A percentile compares a stretch with the other conserved stretches of the same genome.
These are phyloP conservation scores for Aspergillus panamensis DNA, from an alignment of 495 filamentous ascomycete species.

Conservation along the genomic window DNA sequence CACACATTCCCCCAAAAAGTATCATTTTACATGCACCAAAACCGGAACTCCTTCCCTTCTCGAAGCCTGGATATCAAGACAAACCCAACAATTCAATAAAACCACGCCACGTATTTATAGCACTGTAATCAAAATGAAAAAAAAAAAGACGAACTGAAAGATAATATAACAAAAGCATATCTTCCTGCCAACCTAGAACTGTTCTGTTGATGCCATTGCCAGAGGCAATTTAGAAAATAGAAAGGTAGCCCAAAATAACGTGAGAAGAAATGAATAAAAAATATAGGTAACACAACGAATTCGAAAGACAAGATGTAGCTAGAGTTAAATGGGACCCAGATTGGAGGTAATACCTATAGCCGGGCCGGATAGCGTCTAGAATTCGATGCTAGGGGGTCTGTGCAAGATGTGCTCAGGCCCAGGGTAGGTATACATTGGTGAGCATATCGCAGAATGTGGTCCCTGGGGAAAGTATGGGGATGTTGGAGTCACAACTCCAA, in stretches of 20 bases:
- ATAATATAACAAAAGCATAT: not conserved
- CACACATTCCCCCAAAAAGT: conserved; percentile 1
- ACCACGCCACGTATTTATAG: not conserved
- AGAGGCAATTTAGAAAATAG: not conserved
- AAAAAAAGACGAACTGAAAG: not conserved
- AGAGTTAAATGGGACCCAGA: not conserved
- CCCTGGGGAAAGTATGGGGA: conserved; percentile 24
- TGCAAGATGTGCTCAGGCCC: conserved; percentile 24
- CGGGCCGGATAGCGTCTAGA: conserved; percentile 18
- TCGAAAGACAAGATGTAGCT: not conserved
- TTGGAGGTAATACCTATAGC: conserved; percentile 10
- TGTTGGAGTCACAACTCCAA: conserved; percentile 25
- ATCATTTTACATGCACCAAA: conserved; percentile 9
- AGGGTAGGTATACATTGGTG: conserved; percentile 32
- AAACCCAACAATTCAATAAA: not conserved
- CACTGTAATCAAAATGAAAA: not conserved
- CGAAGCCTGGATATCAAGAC: conserved; percentile 10
- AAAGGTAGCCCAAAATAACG: not conserved
- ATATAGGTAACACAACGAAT: not conserved
- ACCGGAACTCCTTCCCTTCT: conserved; percentile 2
- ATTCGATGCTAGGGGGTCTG: conserved; percentile 26
- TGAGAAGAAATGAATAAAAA: not conserved
- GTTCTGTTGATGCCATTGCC: conserved; percentile 3
- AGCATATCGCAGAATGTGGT: conserved; percentile 33
- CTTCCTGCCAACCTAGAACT: not conserved